A percentile compares a stretch with the other conserved stretches of the same genome.
Evolutionary conservation across 2,329 filamentous ascomycete genomes (phyloP).

Genomic region (Arthrobotrys sinensis): DNA sequence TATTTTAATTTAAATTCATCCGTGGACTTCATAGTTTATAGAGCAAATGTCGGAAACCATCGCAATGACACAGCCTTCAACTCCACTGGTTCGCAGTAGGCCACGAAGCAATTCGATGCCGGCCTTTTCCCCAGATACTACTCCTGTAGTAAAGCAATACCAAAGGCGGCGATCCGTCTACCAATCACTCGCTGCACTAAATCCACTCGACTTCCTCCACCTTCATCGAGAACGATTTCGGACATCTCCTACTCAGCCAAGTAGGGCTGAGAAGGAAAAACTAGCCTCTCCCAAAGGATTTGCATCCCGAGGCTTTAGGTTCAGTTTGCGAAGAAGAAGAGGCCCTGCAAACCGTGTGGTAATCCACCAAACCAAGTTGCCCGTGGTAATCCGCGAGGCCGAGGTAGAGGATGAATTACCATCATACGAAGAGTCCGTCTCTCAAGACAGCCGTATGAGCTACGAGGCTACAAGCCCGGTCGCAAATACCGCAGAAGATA

Average conservation of each 20-base stretch:
- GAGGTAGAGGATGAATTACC: conserved; percentile 23
- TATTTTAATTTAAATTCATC: conserved; percentile 15
- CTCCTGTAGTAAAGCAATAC: conserved; percentile 41
- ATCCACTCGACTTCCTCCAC: conserved; percentile 35
- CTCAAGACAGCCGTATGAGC: conserved; percentile 18
- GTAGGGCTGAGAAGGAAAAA: conserved; percentile 19
- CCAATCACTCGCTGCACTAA: conserved; percentile 39
- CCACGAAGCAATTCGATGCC: conserved; percentile 57
- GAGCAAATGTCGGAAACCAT: conserved; percentile 25
- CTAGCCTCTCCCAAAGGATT: background rate
- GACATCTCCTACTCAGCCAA: conserved; percentile 13
- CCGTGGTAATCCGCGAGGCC: conserved; percentile 29
- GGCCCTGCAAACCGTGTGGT: conserved; percentile 16
- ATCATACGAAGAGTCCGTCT: conserved; percentile 27
- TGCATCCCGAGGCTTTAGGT: conserved; percentile 29
- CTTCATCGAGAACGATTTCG: conserved; percentile 40
- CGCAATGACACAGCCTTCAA: conserved; percentile 7
- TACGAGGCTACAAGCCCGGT: conserved; percentile 6
- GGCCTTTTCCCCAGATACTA: conserved; percentile 44
- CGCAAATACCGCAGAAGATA: conserved; percentile 16
- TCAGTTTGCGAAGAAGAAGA: conserved; percentile 22
- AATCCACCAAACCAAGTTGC: conserved; percentile 44
- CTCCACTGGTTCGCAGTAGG: conserved; percentile 12
- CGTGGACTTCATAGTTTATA: conserved; percentile 7
- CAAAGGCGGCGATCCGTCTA: conserved; percentile 44